Percentiles rank a stretch among this genome's conserved stretches.
phyloP scores from a whole-genome alignment of 495 filamentous ascomycete genomes.

The Oidiodendron maius region DNA sequence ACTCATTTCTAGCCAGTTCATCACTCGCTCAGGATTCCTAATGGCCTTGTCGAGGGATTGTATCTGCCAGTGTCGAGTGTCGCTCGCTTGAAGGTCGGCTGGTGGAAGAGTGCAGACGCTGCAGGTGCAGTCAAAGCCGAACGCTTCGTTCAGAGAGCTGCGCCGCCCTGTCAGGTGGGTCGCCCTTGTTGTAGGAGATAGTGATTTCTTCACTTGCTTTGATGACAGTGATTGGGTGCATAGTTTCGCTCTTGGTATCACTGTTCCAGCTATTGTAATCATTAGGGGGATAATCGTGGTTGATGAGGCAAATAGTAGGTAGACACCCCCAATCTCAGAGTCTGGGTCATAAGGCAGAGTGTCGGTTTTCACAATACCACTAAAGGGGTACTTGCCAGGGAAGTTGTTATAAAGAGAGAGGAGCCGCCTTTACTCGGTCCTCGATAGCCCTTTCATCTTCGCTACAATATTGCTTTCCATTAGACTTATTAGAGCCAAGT shows the following conservation, averaged over 20 bases:
- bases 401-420: conserved; percentile 36
- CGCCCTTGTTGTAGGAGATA: conserved; percentile 31
- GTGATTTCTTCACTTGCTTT: conserved; percentile 37
- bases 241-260: conserved; percentile 21
- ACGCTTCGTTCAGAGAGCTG: conserved; percentile 26
- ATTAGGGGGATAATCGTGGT: conserved; percentile 38
- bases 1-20: conserved; percentile 19
- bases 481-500: conserved; percentile 13
- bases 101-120: conserved; percentile 25
- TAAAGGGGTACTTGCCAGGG: conserved; percentile 28
- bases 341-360: conserved; percentile 27
- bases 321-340: conserved; percentile 27
- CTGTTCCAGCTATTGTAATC: conserved; percentile 34
- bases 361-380: conserved; percentile 32
- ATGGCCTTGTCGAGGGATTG: conserved; percentile 27
- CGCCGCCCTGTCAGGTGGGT: conserved; percentile 18
- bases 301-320: conserved; percentile 30
- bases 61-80: conserved; percentile 27
- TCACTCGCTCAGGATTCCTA: conserved; percentile 20
- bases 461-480: conserved; percentile 24
- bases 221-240: conserved; percentile 33
- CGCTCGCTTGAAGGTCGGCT: conserved; percentile 24
- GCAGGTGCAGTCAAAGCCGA: conserved; percentile 34
- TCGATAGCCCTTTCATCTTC: conserved; percentile 28
- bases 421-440: conserved; percentile 33